These are phyloP conservation scores for Cyclotella sp. DNA, from an alignment of 108 stramenopile species.

Conservation along the genomic window DNA sequence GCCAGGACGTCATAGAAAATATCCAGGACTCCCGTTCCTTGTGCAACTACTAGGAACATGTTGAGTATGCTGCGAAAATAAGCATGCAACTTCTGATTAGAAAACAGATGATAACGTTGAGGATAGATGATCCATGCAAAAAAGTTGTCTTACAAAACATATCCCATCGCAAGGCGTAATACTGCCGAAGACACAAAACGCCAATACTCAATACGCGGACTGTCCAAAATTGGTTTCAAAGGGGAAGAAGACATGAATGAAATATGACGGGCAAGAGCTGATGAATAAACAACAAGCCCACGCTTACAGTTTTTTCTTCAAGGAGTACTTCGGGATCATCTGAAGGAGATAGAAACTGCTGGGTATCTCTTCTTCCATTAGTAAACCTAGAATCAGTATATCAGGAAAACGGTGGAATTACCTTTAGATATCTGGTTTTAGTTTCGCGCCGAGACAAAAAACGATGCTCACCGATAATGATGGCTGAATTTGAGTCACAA, in stretches of 20 bases:
- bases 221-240: background rate
- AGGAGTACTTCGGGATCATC: constrained; percentile 29
- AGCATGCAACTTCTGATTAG: background rate
- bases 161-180: constrained; percentile 19
- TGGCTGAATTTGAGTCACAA: background rate
- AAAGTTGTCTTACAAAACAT: constrained; percentile 8
- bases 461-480: constrained; percentile 4
- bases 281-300: background rate
- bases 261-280: background rate
- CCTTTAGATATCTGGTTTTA: background rate
- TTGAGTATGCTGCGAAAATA: constrained; percentile 7
- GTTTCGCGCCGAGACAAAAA: background rate
- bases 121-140: constrained; percentile 1
- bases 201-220: constrained; percentile 4
- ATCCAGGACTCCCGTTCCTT: constrained; percentile 17
- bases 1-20: constrained; percentile 34
- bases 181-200: constrained; percentile 12
- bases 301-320: constrained; percentile 12
- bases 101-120: too few relatives aligned
- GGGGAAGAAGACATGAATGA: background rate
- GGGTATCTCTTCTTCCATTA: constrained; percentile 49
- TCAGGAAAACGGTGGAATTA: background rate
- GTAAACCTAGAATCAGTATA: background rate
- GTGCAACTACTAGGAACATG: constrained; percentile 20
- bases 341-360: constrained; percentile 18